These are phyloP conservation scores for Eutrema japonicum DNA, from an alignment of 345 rosid genomes.

Conservation along the genomic window DNA sequence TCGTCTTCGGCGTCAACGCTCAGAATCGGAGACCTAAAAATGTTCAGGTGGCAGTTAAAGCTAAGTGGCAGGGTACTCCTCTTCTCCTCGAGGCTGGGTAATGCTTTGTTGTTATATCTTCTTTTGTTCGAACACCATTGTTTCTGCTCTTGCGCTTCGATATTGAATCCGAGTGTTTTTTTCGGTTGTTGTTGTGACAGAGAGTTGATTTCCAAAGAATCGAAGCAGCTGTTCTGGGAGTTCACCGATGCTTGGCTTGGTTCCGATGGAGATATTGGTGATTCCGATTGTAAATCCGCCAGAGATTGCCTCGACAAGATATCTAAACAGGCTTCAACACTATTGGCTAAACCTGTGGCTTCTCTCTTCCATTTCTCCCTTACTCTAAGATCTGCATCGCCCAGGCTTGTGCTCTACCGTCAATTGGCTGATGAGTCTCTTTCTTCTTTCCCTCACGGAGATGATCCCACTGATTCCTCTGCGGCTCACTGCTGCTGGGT, in stretches of 20 bases:
- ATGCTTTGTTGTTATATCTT: slow-evolving; percentile 29
- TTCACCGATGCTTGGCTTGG: slow-evolving; percentile 75
- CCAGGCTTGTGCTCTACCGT: slow-evolving; percentile 83
- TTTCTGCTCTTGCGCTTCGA: background rate
- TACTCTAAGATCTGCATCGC: slow-evolving; percentile 82
- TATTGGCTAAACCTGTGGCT: slow-evolving; percentile 63
- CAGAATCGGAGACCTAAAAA: slow-evolving; percentile 77
- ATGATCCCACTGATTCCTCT: slow-evolving; percentile 60
- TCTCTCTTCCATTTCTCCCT: slow-evolving; percentile 85
- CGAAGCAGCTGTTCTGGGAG: slow-evolving; percentile 85
- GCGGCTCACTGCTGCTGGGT: slow-evolving; percentile 91
- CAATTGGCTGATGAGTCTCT: slow-evolving; percentile 96
- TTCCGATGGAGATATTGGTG: slow-evolving; percentile 51
- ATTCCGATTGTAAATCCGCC: slow-evolving; percentile 62
- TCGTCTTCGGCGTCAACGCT: slow-evolving; percentile 52
- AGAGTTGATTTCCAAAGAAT: slow-evolving; percentile 83
- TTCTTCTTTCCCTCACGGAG: slow-evolving; percentile 76
- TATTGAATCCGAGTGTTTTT: slow-evolving; percentile 15
- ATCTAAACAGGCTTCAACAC: slow-evolving; percentile 51
- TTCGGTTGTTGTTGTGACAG: slow-evolving; percentile 42
- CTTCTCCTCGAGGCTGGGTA: slow-evolving; percentile 96
- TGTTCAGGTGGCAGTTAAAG: slow-evolving; percentile 84
- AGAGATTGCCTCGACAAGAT: slow-evolving; percentile 76
- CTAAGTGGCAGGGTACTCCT: slow-evolving; percentile 97
- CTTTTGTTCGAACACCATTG: slow-evolving; percentile 21